Base-by-base conservation (phyloP, 2,329 filamentous ascomycete genomes). In the Aspergillus terreus region DNA sequence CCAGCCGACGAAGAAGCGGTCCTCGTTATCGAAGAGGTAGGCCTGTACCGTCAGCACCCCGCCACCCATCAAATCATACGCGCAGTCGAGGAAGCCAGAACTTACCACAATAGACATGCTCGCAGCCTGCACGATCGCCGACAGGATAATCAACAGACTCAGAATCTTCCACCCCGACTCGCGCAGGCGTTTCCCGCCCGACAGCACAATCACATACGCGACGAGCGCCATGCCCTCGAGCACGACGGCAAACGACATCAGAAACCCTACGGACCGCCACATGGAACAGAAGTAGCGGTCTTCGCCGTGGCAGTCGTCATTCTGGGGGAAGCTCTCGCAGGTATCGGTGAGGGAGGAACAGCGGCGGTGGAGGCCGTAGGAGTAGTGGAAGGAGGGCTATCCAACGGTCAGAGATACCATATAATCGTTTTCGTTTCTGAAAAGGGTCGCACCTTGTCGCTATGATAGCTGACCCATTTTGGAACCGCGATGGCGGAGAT, bases 231-330 rank as follows among this genome's bases (percentile, higher is more conserved):
- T 90, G 38, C 94, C 81, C 70, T 95, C 86, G 36, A 94, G 69
- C n/a, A 96, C 84, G 35, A 90, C 82, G 6, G 88, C 82, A 62
- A 96, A 88, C 47, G 86, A 88, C 76, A 95, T 90, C 58, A 96
- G 73, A 72, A 96, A 97, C 21, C 89, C 91, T 33, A 90, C 85
- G 23, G 85, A 90, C 53, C 88, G 82, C 92, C 92, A 99, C 80
- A 95, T 87, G 62, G 85, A 87, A 77, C 94, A 97, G 74, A 97
- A 96, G 64, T 85, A 83, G 47, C 83, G 80, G 60, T 86, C 82
- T 47, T 83, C 81, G 60, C 78, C 80, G 50, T 76, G 74, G 71
- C 89, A 92, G 67, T 90, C 85, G 51, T 82, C 77, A 49, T 80
- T 74, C 57, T 79, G 77, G 3, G 90, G 90, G 69, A 91, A 94